These are phyloP conservation scores for Monilinia aucupariae DNA, from an alignment of 2,329 filamentous ascomycete genomes.

Conservation along the genomic window DNA sequence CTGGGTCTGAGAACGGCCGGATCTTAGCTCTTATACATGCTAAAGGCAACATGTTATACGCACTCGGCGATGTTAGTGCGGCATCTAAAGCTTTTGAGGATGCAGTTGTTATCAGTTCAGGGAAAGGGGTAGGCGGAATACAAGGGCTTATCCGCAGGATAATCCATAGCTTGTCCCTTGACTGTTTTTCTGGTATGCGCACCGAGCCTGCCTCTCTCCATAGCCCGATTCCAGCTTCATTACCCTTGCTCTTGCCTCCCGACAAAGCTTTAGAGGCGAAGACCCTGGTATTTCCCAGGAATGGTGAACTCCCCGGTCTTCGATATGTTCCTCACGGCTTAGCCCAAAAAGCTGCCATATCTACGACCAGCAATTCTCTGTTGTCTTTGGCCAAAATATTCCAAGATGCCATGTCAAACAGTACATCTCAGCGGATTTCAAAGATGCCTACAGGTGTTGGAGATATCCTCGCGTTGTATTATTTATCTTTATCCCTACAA, in stretches of 20 bases:
- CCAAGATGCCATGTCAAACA: constrained; percentile 84
- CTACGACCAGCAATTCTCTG: constrained; percentile 92
- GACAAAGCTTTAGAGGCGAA: constrained; percentile 79
- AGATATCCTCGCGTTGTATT: constrained; percentile 92
- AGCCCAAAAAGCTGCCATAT: constrained; percentile 72
- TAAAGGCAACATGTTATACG: constrained; percentile 97
- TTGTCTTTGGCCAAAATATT: constrained; percentile 96
- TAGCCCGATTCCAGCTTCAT: constrained; percentile 12
- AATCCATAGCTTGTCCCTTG: constrained; percentile 59
- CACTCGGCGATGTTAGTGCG: constrained; percentile 70
- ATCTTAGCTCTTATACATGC: constrained; percentile 92
- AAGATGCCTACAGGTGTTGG: constrained; percentile 70
- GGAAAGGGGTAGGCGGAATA: constrained; percentile 64
- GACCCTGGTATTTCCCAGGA: constrained; percentile 70
- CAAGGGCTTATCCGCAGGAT: constrained; percentile 74
- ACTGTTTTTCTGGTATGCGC: constrained; percentile 38
- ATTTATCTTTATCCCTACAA: constrained; percentile 87
- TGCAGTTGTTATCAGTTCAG: constrained; percentile 82
- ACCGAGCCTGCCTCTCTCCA: constrained; percentile 22
- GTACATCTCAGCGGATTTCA: constrained; percentile 42
- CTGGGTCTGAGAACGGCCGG: constrained; percentile 82
- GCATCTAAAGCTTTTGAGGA: constrained; percentile 92
- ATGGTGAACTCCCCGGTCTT: constrained; percentile 75
- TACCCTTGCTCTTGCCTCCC: constrained; percentile 72
- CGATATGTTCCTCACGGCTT: constrained; percentile 64